phyloP scores from a whole-genome alignment of 768 basidiomycete species.

The Leccinellum rugosiceps region DNA sequence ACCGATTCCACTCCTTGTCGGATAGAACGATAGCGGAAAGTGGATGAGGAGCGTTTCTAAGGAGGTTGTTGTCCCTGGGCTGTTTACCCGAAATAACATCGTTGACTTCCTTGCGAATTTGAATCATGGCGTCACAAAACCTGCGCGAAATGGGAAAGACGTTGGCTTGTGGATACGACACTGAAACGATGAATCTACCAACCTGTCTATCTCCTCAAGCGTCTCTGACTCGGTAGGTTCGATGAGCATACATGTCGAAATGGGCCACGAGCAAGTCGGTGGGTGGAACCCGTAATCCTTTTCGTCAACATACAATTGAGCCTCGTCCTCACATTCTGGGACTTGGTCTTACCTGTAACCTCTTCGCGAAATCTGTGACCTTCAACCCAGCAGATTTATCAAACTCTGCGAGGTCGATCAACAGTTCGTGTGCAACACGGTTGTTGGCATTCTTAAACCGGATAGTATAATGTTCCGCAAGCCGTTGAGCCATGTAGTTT shows the following conservation, averaged over 20 bases:
- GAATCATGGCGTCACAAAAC: slow-evolving; percentile 98
- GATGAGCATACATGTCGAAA: slow-evolving; percentile 94
- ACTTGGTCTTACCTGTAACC: slow-evolving; percentile 69
- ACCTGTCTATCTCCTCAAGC: slow-evolving; percentile 89
- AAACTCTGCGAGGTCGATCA: slow-evolving; percentile 95
- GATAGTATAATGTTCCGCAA: slow-evolving; percentile 80
- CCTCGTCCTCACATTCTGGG: background rate
- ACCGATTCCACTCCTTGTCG: slow-evolving; percentile 86
- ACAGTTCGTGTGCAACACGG: slow-evolving; percentile 91
- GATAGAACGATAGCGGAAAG: slow-evolving; percentile 67
- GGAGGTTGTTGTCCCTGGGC: slow-evolving; percentile 85
- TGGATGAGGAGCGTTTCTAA: slow-evolving; percentile 95
- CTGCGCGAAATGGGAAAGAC: slow-evolving; percentile 34
- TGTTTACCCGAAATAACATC: slow-evolving; percentile 85
- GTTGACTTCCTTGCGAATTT: slow-evolving; percentile 88
- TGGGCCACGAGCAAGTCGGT: slow-evolving; percentile 98
- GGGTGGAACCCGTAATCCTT: slow-evolving; percentile 94
- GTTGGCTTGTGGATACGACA: background rate
- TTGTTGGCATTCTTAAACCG: slow-evolving; percentile 89
- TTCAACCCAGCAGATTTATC: slow-evolving; percentile 87
- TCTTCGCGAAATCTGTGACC: slow-evolving; percentile 95
- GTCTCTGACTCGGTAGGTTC: slow-evolving; percentile 98
- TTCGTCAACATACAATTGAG: background rate
- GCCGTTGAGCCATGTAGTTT: slow-evolving; percentile 93
- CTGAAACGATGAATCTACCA: slow-evolving; percentile 7